A percentile compares a stretch with the other conserved stretches of the same genome.
Evolutionary conservation across 2,329 filamentous ascomycete species (phyloP).

Genomic region (Sporothrix inflata): DNA sequence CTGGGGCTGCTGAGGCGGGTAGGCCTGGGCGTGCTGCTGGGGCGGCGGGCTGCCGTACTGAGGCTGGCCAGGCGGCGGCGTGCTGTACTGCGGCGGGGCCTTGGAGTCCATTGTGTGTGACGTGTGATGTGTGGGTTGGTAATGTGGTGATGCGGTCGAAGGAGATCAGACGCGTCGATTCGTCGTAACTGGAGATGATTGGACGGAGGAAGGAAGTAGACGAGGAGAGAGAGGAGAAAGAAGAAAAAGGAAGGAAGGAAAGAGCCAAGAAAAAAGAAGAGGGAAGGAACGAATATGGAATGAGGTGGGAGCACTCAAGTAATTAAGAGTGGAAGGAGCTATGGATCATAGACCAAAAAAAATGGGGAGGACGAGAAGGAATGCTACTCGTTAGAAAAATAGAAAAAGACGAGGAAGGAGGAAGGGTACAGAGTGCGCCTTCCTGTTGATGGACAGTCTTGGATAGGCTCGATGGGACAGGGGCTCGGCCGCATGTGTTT

Average conservation of each 20-base stretch:
- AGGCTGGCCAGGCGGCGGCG: conserved; percentile 26
- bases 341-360: neutral
- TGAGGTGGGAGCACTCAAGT: neutral
- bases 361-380: neutral
- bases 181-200: neutral
- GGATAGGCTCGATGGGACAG: neutral
- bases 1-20: conserved; percentile 16
- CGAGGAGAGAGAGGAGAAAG: neutral
- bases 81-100: conserved; percentile 27
- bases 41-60: conserved; percentile 22
- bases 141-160: neutral
- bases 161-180: neutral
- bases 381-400: neutral
- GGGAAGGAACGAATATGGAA: neutral
- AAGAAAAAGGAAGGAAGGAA: neutral
- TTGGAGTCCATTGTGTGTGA: conserved; percentile 37
- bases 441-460: neutral
- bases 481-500: conserved; percentile 7
- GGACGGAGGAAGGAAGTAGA: neutral
- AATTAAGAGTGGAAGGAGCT: conserved; percentile 9
- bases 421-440: conserved; percentile 5
- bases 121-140: neutral
- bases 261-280: neutral
- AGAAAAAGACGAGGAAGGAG: neutral
- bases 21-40: conserved; percentile 5